Conservation (phyloP, 75 land plant genomes). For the Selaginella moellendorffii region DNA sequence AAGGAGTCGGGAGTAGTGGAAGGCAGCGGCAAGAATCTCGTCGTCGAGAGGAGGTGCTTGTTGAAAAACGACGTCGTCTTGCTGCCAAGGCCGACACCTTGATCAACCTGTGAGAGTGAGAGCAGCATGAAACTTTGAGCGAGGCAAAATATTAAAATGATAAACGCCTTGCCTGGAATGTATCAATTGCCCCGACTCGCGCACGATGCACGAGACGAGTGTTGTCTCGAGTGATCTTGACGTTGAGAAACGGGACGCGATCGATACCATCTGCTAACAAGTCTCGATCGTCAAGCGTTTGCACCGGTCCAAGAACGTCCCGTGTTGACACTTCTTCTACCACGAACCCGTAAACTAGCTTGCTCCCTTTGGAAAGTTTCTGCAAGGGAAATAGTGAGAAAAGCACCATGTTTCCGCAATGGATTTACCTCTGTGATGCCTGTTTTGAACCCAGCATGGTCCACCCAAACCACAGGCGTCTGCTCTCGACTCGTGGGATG, state of each 20-base stretch:
- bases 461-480: slow-evolving; percentile 23
- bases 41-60: slow-evolving; percentile 21
- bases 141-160: not conserved
- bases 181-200: slow-evolving; percentile 16
- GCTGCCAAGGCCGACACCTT: slow-evolving; percentile 21
- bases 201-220: slow-evolving; percentile 9
- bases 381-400: not conserved
- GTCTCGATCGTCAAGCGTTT: slow-evolving; percentile 15
- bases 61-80: slow-evolving; percentile 17
- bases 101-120: slow-evolving; percentile 21
- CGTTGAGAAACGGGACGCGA: slow-evolving; percentile 18
- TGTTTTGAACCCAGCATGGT: slow-evolving; percentile 25
- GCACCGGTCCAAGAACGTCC: slow-evolving; percentile 9
- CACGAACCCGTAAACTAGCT: slow-evolving; percentile 21
- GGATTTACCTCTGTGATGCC: slow-evolving; percentile 18
- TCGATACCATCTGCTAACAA: slow-evolving; percentile 13
- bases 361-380: slow-evolving; percentile 19
- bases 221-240: slow-evolving; percentile 21
- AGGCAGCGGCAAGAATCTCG: slow-evolving; percentile 14
- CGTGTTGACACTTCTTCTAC: slow-evolving; percentile 25
- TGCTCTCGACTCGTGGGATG: slow-evolving; percentile 8
- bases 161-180: slow-evolving; percentile 18
- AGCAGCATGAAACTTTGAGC: not conserved
- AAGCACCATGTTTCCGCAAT: not conserved
- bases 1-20: not conserved